Base-by-base conservation (phyloP, 2,329 filamentous ascomycete genomes). In the Didymella pinodella region DNA sequence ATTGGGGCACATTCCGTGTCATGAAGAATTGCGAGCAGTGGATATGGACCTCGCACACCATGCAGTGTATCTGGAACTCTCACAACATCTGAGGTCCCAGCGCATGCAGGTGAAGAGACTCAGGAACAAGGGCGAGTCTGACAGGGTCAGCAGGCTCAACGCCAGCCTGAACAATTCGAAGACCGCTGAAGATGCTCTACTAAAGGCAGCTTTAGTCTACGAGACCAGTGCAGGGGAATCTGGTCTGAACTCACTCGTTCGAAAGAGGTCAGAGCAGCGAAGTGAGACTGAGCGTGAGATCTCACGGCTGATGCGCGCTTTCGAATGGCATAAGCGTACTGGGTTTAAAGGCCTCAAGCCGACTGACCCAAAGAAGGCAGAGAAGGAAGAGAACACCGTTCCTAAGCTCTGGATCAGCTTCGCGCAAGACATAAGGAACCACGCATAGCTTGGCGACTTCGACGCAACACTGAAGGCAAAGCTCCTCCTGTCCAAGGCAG, bases 21-120 rank as follows among this genome's bases (percentile, higher is more conserved):
- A 72, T 1, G 81, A 84, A 29, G 71, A 79, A 22, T 71, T 85
- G 4, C 61, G 79, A 18, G 74, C 82, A 0, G 69, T 85, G 1
- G 62, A 72, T 0, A 75, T 85, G 2, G 77, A 79, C 6, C 69
- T 81, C 0, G 79, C 77, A 0, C 85, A 89, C 60, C 77, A 77
- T 28, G 79, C 79, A 1, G 72, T 84, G 0, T 88, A 88, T 64
- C 74, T 83, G 0, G 85, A 87, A 63, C 73, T 87, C 0, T 82
- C 83, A 4, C 81, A 85, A 54, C 80, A 84, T 44, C 65, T 87
- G 1, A 82, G 82, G 46, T 78, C 82, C 0, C 77, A 81, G 6
- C 80, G 82, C 28, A 84, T 86, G 77, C 75, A 79, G 31, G 77
- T 77, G 2, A 78, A 73, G 49, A 80, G 75, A 56, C 67, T 71